Conservation (phyloP, 2,329 filamentous ascomycete genomes). For the Myriosclerotinia curreyana region DNA sequence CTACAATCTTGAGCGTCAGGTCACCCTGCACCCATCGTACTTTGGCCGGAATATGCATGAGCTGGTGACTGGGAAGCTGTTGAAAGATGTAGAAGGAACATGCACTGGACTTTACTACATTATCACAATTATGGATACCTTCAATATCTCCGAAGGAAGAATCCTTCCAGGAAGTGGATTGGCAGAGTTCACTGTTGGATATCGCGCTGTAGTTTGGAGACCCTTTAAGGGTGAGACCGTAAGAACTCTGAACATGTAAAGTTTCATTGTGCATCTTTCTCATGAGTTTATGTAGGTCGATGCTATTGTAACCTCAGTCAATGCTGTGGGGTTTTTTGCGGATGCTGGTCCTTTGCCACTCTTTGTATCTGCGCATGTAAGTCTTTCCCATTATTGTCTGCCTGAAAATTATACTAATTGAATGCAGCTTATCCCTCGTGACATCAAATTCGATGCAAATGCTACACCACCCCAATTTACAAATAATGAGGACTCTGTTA, state of each 20-base stretch:
- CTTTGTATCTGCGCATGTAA: conserved; percentile 60
- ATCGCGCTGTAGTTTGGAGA: conserved; percentile 94
- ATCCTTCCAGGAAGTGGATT: conserved; percentile 89
- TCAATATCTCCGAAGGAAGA: conserved; percentile 88
- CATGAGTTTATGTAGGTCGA: conserved; percentile 64
- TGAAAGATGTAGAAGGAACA: conserved; percentile 91
- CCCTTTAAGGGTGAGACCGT: conserved; percentile 98
- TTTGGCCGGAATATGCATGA: conserved; percentile 93
- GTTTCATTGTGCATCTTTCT: conserved; percentile 24
- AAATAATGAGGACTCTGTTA: conserved; percentile 88
- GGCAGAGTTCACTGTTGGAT: conserved; percentile 91
- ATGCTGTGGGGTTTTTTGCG: conserved; percentile 87
- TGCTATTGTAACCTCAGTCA: conserved; percentile 87
- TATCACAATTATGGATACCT: conserved; percentile 95
- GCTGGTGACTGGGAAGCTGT: conserved; percentile 82
- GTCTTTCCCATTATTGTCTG: conserved; percentile 20
- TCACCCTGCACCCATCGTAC: conserved; percentile 94
- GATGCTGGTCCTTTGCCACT: conserved; percentile 74
- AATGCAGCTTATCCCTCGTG: conserved; percentile 76
- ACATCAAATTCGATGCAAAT: conserved; percentile 92
- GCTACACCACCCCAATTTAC: conserved; percentile 96
- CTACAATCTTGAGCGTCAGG: conserved; percentile 90
- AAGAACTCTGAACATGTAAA: conserved; percentile 41
- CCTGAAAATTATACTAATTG: conserved; percentile 27
- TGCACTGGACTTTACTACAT: conserved; percentile 97